A percentile compares a stretch with the other conserved stretches of the same genome.
Evolutionary conservation across 805 yeast genomes (phyloP).

Genomic region (Starmerella geochares): DNA sequence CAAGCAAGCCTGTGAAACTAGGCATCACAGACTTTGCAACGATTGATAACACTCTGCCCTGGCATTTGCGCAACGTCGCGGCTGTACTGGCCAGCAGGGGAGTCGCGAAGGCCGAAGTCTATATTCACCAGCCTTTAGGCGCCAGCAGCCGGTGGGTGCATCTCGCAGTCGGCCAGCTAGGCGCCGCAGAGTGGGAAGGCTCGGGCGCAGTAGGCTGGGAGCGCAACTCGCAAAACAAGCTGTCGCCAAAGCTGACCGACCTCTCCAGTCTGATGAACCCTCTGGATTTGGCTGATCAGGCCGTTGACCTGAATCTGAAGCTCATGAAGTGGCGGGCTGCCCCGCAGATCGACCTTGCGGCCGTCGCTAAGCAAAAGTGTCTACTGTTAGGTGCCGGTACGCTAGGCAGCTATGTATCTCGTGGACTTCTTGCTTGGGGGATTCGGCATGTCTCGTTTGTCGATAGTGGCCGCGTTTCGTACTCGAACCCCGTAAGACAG

Average conservation of each 20-base stretch:
- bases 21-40: conserved; percentile 23
- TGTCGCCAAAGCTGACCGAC: conserved; percentile 77
- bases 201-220: conserved; percentile 79
- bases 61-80: conserved; percentile 50
- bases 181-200: conserved; percentile 9
- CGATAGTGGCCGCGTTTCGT: conserved; percentile 80
- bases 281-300: conserved; percentile 70
- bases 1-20: not conserved
- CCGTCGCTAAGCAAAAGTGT: conserved; percentile 50
- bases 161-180: conserved; percentile 21
- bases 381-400: conserved; percentile 93
- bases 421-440: conserved; percentile 92
- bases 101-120: conserved; percentile 32
- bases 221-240: conserved; percentile 54
- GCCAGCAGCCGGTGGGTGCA: conserved; percentile 27
- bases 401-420: conserved; percentile 79
- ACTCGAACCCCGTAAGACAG: conserved; percentile 92
- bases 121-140: conserved; percentile 27
- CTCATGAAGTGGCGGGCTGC: conserved; percentile 95
- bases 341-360: conserved; percentile 65
- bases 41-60: conserved; percentile 36
- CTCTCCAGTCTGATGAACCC: conserved; percentile 77
- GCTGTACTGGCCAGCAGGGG: conserved; percentile 38
- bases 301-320: conserved; percentile 80
- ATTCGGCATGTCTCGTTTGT: conserved; percentile 75